These are phyloP conservation scores for Neurospora tetrasperma DNA, from an alignment of 495 filamentous ascomycete genomes.

Conservation along the genomic window DNA sequence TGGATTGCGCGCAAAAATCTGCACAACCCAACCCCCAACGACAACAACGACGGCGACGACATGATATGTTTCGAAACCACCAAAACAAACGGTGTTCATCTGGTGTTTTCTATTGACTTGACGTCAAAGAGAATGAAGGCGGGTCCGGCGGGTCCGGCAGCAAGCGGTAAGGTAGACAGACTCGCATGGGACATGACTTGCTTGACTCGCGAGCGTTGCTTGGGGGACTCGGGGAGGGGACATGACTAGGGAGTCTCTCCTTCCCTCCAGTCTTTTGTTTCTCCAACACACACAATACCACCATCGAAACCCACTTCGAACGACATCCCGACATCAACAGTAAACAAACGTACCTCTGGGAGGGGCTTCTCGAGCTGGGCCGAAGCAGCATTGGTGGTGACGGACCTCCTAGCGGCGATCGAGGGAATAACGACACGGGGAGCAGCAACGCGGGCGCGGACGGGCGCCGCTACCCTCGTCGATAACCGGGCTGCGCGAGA, in stretches of 20 bases:
- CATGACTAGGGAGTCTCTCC: background rate
- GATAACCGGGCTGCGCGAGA: slow-evolving; percentile 39
- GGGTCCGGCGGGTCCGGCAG: background rate
- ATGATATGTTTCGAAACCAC: background rate
- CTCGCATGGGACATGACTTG: background rate
- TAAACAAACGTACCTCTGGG: slow-evolving; percentile 43
- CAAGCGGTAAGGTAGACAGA: background rate
- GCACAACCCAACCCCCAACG: background rate
- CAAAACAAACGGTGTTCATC: background rate
- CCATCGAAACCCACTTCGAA: background rate
- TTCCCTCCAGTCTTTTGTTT: background rate
- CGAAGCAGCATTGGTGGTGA: slow-evolving; percentile 90
- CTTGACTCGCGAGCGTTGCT: background rate
- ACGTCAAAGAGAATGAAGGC: background rate
- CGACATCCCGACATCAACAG: background rate
- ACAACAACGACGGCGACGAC: background rate
- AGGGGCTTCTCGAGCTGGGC: slow-evolving; percentile 81
- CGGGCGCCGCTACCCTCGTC: slow-evolving; percentile 33
- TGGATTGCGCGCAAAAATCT: background rate
- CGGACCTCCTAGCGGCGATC: slow-evolving; percentile 44
- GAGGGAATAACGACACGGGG: slow-evolving; percentile 42
- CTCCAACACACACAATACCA: background rate
- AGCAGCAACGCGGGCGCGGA: slow-evolving; percentile 25
- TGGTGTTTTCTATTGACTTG: background rate
- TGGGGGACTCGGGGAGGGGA: background rate